These are phyloP conservation scores for Gaertneriomyces sp. DNA, from an alignment of 192 early-diverging fungal genomes.

Conservation along the genomic window DNA sequence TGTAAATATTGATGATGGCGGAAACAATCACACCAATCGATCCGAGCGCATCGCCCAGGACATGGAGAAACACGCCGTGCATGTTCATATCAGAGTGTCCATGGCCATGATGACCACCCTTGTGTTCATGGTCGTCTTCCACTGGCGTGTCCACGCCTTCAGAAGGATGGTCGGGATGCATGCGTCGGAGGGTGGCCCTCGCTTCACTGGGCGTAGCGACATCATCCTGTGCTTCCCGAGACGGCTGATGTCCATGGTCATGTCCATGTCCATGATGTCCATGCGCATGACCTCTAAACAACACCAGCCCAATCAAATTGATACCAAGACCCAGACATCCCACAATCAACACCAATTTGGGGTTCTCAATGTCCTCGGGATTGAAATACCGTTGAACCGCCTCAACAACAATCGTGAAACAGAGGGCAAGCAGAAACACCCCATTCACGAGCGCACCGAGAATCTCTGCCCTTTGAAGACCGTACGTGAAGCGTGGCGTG, in stretches of 20 bases:
- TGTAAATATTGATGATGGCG: constrained; percentile 71
- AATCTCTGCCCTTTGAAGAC: constrained; percentile 87
- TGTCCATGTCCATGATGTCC: no score
- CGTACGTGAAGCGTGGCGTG: constrained; percentile 69
- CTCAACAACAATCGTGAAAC: constrained; percentile 84
- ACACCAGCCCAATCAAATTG: constrained; percentile 75
- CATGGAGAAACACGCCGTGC: constrained; percentile 81
- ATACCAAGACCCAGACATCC: constrained; percentile 71
- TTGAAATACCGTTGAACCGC: constrained; percentile 78
- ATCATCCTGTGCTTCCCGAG: no score
- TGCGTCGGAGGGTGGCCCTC: constrained; percentile 7
- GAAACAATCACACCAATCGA: constrained; percentile 82
- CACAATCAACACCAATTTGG: constrained; percentile 71
- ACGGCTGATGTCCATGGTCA: no score
- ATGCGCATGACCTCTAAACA: constrained; percentile 64
- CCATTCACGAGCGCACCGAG: constrained; percentile 91
- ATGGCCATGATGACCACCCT: constrained; percentile 26
- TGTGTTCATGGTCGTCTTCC: constrained; percentile 21
- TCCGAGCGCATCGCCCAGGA: constrained; percentile 84
- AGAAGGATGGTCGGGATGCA: constrained; percentile 14
- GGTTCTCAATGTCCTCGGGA: constrained; percentile 65
- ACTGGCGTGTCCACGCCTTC: background rate
- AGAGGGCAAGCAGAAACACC: constrained; percentile 85
- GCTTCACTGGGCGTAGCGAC: no score
- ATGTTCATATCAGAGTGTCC: constrained; percentile 57